Evolutionary conservation across 2,329 filamentous ascomycete species (phyloP).

Genomic region (Colletotrichum sp.): DNA sequence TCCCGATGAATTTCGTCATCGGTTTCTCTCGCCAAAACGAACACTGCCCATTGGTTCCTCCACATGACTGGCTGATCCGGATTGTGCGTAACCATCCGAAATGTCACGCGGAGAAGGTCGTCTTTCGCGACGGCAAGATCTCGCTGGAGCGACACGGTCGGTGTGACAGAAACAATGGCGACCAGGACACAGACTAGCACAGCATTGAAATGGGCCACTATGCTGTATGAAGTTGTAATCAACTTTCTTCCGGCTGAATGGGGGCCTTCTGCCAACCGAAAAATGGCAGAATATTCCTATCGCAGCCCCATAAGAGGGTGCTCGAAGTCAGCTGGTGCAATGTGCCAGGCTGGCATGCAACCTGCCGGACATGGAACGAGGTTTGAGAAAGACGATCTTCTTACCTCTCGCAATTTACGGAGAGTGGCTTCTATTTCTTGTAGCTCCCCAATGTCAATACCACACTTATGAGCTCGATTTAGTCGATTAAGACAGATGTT

Average conservation of each 20-base stretch:
- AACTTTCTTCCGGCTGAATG: not conserved
- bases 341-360: not conserved
- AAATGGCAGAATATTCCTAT: not conserved
- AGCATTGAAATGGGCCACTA: not conserved
- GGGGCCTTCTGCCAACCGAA: not conserved
- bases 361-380: not conserved
- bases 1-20: not conserved
- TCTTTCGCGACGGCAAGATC: not conserved
- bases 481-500: not conserved
- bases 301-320: not conserved
- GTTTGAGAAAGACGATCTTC: not conserved
- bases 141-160: not conserved
- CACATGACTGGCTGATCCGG: not conserved
- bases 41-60: not conserved
- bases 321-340: not conserved
- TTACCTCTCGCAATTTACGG: not conserved
- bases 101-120: not conserved
- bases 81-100: not conserved
- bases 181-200: not conserved
- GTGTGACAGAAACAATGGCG: not conserved
- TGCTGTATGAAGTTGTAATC: not conserved
- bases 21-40: not conserved
- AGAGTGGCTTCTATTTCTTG: not conserved
- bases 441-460: not conserved
- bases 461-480: not conserved